Percentiles rank a stretch among this genome's conserved stretches.
Conservation (phyloP, 768 basidiomycete species). For the Termitomyces heimii region DNA sequence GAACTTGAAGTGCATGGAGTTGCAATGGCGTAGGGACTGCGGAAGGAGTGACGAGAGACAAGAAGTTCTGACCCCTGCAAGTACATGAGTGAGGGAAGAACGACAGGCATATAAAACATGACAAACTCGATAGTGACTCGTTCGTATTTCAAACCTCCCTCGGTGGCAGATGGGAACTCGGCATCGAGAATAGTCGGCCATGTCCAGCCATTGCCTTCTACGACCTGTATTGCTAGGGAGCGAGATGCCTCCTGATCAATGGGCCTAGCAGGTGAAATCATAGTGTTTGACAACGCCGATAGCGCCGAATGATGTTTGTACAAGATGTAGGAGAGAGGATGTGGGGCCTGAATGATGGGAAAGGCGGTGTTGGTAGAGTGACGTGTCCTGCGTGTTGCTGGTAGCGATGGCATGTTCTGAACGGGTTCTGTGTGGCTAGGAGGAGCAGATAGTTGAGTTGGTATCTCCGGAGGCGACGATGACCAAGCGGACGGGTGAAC, state of each 20-base stretch:
- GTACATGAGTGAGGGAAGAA: constrained; percentile 5
- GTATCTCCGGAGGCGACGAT: constrained; percentile 38
- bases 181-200: constrained; percentile 49
- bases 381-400: not conserved
- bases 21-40: constrained; percentile 53
- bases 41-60: constrained; percentile 41
- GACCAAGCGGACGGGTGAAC: constrained; percentile 81
- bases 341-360: constrained; percentile 1
- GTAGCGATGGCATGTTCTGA: constrained; percentile 3
- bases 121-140: constrained; percentile 34
- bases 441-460: constrained; percentile 8
- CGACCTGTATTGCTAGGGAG: constrained; percentile 23
- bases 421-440: constrained; percentile 1
- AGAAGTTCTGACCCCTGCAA: constrained; percentile 45
- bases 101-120: not conserved
- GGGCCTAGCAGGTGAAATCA: not conserved
- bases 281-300: constrained; percentile 22
- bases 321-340: constrained; percentile 29
- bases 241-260: constrained; percentile 14
- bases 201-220: constrained; percentile 35
- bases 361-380: not conserved
- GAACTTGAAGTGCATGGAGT: constrained; percentile 56
- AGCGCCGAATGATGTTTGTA: constrained; percentile 41
- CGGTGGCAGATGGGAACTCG: constrained; percentile 33
- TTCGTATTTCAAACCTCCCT: constrained; percentile 38